Percentiles rank a stretch among this genome's conserved stretches.
Evolutionary conservation across 345 rosid species (phyloP).

Genomic region (Aethionema arabicum): DNA sequence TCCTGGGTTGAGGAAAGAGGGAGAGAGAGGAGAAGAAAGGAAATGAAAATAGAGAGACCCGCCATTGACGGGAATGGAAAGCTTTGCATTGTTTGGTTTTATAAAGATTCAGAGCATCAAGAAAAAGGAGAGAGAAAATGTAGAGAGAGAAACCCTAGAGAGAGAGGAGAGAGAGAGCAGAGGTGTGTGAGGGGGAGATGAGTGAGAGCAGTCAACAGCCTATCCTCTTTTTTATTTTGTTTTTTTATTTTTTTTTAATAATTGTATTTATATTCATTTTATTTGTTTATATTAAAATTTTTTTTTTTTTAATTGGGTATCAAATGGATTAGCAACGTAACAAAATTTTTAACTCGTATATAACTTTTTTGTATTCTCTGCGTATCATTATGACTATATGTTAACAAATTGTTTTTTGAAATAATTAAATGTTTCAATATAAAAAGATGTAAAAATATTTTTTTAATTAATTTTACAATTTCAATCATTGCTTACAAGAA

Average conservation of each 20-base stretch:
- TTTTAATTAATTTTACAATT: too few relatives aligned
- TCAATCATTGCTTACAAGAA: too few relatives aligned
- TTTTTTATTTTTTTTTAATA: conserved; percentile 6
- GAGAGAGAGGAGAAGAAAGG: conserved; percentile 21
- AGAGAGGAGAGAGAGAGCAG: neutral
- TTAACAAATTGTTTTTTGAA: too few relatives aligned
- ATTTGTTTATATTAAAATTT: neutral
- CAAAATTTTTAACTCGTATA: too few relatives aligned
- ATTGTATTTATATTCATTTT: neutral
- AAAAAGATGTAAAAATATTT: too few relatives aligned
- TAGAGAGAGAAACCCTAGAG: conserved; percentile 12
- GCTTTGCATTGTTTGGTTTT: conserved; percentile 16
- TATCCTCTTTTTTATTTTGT: conserved; percentile 26
- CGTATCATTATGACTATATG: too few relatives aligned
- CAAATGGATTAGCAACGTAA: too few relatives aligned
- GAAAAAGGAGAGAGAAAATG: neutral
- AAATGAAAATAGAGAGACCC: conserved; percentile 30
- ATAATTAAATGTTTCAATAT: too few relatives aligned
- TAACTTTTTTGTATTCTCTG: too few relatives aligned
- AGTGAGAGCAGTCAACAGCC: conserved; percentile 37
- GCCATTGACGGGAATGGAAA: conserved; percentile 20
- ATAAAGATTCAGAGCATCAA: conserved; percentile 10
- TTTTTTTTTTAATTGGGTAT: too few relatives aligned
- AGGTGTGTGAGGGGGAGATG: conserved; percentile 6
- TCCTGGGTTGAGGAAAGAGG: conserved; percentile 34